phyloP scores from a whole-genome alignment of 2,329 filamentous ascomycete genomes.

The Polytolypa hystricis region DNA sequence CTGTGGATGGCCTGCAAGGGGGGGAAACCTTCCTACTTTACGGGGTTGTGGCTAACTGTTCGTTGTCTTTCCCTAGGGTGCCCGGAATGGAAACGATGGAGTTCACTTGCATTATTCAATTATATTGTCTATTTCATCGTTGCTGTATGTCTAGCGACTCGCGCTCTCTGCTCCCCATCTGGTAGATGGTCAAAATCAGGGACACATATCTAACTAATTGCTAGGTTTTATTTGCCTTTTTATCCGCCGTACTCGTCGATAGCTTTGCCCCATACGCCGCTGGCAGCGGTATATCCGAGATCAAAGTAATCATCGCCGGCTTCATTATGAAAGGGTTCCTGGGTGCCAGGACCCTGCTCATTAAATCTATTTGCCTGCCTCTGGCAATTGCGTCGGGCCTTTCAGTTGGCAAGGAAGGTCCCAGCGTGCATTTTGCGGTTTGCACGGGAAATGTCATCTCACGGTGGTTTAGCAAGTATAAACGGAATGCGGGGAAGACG shows the following conservation, averaged over 20 bases:
- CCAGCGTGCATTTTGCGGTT: conserved; percentile 97
- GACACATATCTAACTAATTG: conserved; percentile 3
- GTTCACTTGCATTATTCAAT: conserved; percentile 62
- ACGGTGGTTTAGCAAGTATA: conserved; percentile 83
- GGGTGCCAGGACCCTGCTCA: conserved; percentile 78
- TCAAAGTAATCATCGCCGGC: conserved; percentile 97
- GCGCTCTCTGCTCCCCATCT: background rate
- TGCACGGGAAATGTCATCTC: conserved; percentile 97
- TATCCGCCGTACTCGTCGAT: conserved; percentile 74
- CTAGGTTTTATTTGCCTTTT: conserved; percentile 66
- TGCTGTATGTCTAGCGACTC: conserved; percentile 58
- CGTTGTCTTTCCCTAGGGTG: conserved; percentile 47
- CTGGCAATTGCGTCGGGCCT: conserved; percentile 87
- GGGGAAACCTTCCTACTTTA: no score
- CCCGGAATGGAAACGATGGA: conserved; percentile 82
- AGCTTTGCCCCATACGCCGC: conserved; percentile 91
- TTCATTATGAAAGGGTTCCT: conserved; percentile 99
- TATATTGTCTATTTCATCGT: conserved; percentile 83
- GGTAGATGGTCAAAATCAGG: no score
- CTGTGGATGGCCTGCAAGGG: background rate
- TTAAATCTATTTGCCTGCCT: conserved; percentile 86
- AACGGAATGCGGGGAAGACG: conserved; percentile 82
- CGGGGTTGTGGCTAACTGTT: background rate
- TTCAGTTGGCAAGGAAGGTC: conserved; percentile 92
- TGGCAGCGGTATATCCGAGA: conserved; percentile 93